These are phyloP conservation scores for Trypanosoma theileri DNA, from an alignment of 208 protist genomes.

Conservation along the genomic window DNA sequence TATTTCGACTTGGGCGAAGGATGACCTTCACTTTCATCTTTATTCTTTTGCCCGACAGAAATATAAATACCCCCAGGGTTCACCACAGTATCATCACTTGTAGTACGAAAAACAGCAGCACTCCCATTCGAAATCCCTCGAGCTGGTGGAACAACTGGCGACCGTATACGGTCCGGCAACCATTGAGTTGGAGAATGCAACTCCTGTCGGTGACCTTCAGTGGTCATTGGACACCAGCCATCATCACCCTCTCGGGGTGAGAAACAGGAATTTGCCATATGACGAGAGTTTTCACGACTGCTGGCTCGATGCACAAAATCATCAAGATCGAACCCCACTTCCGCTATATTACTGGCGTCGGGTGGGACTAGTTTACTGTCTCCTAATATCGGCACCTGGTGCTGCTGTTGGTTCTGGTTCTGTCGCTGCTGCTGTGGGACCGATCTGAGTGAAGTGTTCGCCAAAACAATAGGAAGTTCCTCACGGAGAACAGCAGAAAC, in stretches of 20 bases:
- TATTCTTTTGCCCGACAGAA: no score
- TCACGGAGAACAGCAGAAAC: neutral
- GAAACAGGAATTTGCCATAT: neutral
- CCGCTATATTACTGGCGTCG: neutral
- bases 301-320: neutral
- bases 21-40: no score
- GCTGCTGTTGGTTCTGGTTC: neutral
- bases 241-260: constrained; percentile 3
- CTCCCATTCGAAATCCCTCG: neutral
- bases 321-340: neutral
- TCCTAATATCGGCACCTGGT: neutral
- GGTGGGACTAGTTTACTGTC: neutral
- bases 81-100: no score
- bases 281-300: neutral
- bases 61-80: no score
- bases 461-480: neutral
- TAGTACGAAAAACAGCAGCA: no score
- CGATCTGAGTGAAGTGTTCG: neutral
- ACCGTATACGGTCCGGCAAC: neutral
- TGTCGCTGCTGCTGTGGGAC: neutral
- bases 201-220: neutral
- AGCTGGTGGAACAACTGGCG: neutral
- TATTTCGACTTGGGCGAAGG: no score
- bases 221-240: neutral
- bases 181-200: neutral